These are phyloP conservation scores for Chaetomium globosum DNA, from an alignment of 2,329 filamentous ascomycete species.

Conservation along the genomic window DNA sequence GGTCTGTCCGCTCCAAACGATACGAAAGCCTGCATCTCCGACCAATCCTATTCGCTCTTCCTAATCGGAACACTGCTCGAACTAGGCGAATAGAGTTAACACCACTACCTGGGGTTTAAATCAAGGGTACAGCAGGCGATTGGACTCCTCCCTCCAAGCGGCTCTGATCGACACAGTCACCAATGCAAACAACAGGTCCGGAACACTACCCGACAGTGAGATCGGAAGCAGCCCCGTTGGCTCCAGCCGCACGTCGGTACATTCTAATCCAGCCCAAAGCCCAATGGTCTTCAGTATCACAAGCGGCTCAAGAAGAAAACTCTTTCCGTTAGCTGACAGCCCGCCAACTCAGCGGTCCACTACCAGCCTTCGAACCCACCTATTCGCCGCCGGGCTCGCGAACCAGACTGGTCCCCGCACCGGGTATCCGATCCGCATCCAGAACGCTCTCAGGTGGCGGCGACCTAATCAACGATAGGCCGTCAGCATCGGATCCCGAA, in stretches of 20 bases:
- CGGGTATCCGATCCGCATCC: neutral
- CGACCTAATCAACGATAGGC: neutral
- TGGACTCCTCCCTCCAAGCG: neutral
- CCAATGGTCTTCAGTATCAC: neutral
- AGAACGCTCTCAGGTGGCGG: neutral
- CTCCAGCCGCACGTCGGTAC: neutral
- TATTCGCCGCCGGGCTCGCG: neutral
- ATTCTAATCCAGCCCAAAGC: neutral
- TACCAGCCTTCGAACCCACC: neutral
- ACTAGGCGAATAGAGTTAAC: neutral
- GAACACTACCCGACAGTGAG: neutral
- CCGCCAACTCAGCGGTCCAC: constrained; percentile 15
- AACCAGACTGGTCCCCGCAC: constrained; percentile 4
- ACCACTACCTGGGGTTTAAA: neutral
- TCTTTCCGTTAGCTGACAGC: constrained; percentile 9
- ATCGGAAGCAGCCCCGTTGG: neutral
- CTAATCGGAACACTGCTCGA: no score
- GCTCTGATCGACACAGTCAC: neutral
- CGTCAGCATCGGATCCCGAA: neutral
- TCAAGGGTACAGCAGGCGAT: neutral
- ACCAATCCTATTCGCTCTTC: neutral
- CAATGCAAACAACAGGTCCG: neutral
- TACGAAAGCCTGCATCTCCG: no score
- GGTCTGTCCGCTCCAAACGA: no score
- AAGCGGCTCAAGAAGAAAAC: neutral